Percentiles rank a stretch among this genome's conserved stretches.
Evolutionary conservation across 2,329 filamentous ascomycete species (phyloP).

Genomic region (Colletotrichum zoysiae): DNA sequence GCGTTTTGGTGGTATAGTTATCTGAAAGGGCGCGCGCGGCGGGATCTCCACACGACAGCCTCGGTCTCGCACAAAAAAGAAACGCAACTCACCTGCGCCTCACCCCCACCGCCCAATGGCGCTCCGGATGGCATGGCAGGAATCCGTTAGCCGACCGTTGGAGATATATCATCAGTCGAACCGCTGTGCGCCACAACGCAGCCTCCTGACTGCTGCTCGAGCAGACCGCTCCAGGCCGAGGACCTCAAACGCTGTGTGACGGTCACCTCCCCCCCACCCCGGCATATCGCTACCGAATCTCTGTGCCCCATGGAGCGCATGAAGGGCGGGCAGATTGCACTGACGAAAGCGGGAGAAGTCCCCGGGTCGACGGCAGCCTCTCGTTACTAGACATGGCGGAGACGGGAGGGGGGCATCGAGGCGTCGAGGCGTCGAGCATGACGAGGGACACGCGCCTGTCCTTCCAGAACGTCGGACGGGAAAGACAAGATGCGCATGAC

Average conservation of each 20-base stretch:
- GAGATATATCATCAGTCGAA: slow-evolving; percentile 16
- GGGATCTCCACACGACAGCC: neutral
- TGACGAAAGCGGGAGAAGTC: slow-evolving; percentile 27
- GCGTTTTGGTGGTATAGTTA: neutral
- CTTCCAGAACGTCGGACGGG: slow-evolving; percentile 11
- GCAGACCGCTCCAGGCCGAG: neutral
- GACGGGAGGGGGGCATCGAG: neutral
- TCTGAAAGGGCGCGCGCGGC: neutral
- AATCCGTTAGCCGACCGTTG: neutral
- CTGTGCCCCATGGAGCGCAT: neutral
- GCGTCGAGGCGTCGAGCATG: neutral
- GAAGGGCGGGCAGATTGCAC: neutral
- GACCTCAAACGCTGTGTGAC: slow-evolving; percentile 15
- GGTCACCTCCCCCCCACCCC: neutral
- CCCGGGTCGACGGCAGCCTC: neutral
- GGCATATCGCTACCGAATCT: slow-evolving; percentile 23
- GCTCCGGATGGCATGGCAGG: neutral
- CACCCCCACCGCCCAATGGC: neutral
- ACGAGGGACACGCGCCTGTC: neutral
- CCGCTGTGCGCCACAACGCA: neutral
- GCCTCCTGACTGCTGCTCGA: neutral
- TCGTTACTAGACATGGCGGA: slow-evolving; percentile 1
- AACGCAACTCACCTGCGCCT: neutral
- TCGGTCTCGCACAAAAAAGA: neutral
- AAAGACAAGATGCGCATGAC: neutral